These are phyloP conservation scores for Parastagonospora avenae DNA, from an alignment of 2,329 filamentous ascomycete species.

Conservation along the genomic window DNA sequence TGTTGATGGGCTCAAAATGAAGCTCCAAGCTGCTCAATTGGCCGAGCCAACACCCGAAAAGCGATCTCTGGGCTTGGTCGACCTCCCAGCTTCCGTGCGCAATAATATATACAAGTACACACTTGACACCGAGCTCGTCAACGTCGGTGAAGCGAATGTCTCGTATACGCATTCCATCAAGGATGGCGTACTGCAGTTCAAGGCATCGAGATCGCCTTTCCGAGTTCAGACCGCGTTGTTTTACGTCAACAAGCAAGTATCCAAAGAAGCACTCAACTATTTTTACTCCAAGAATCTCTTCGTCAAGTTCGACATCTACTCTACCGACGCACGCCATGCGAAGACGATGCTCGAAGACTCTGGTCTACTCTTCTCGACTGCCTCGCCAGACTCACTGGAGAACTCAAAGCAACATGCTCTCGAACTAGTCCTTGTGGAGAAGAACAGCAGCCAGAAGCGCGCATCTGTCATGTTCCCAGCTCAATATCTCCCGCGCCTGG, in stretches of 20 bases:
- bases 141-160: slow-evolving; percentile 32
- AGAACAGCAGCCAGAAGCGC: slow-evolving; percentile 32
- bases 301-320: slow-evolving; percentile 32
- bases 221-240: slow-evolving; percentile 32
- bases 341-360: slow-evolving; percentile 40
- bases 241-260: slow-evolving; percentile 32
- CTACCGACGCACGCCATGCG: slow-evolving; percentile 34
- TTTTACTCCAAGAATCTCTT: slow-evolving; percentile 43
- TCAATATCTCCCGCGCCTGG: slow-evolving; percentile 41
- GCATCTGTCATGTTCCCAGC: slow-evolving; percentile 40
- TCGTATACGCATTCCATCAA: slow-evolving; percentile 35
- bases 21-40: slow-evolving; percentile 20
- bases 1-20: slow-evolving; percentile 15
- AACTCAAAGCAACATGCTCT: slow-evolving; percentile 26
- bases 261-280: slow-evolving; percentile 26
- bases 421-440: slow-evolving; percentile 36
- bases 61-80: slow-evolving; percentile 21
- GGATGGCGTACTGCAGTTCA: slow-evolving; percentile 30
- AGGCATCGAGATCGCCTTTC: slow-evolving; percentile 35
- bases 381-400: slow-evolving; percentile 11
- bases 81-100: slow-evolving; percentile 35
- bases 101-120: slow-evolving; percentile 42
- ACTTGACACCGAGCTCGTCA: slow-evolving; percentile 43
- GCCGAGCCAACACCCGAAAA: slow-evolving; percentile 25
- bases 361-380: slow-evolving; percentile 34